Evolutionary conservation across 75 land plant species (phyloP).

Genomic region (Isoetes taiwanensis): DNA sequence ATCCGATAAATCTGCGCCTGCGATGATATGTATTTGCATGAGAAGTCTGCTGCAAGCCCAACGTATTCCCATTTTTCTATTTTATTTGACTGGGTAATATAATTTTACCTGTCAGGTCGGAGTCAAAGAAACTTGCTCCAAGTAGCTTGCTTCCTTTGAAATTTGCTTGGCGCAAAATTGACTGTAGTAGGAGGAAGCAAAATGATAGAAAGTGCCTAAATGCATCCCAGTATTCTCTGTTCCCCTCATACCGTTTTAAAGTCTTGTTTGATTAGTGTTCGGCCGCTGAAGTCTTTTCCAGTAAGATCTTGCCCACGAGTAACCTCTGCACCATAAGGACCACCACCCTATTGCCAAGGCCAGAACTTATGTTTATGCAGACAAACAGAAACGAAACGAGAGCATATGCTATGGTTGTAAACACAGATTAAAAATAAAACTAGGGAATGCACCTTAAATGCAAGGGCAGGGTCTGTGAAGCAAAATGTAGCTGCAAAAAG

Average conservation of each 20-base stretch:
- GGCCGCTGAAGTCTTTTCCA: constrained; percentile 84
- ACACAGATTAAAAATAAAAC: no score
- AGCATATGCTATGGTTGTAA: constrained; percentile 1
- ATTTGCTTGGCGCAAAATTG: constrained; percentile 79
- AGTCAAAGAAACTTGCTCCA: constrained; percentile 96
- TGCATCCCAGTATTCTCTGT: background rate
- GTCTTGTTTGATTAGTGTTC: constrained; percentile 79
- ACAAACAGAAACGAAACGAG: background rate
- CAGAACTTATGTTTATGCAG: no score
- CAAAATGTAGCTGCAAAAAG: constrained; percentile 40
- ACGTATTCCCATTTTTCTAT: no score
- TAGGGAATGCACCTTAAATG: constrained; percentile 69
- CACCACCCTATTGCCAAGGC: no score
- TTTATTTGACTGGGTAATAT: no score
- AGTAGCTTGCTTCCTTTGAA: constrained; percentile 78
- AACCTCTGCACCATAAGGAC: constrained; percentile 80
- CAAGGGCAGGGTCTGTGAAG: constrained; percentile 70
- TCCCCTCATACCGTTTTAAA: constrained; percentile 62
- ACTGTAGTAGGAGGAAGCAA: constrained; percentile 22
- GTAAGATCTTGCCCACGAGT: constrained; percentile 85
- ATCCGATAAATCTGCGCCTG: constrained; percentile 90
- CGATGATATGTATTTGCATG: background rate
- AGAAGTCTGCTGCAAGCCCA: no score
- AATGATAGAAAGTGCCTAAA: background rate
- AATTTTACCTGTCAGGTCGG: constrained; percentile 77